A percentile compares a stretch with the other conserved stretches of the same genome.
phyloP scores from a whole-genome alignment of 805 yeast species.

The Kodamaea fukazawae region DNA sequence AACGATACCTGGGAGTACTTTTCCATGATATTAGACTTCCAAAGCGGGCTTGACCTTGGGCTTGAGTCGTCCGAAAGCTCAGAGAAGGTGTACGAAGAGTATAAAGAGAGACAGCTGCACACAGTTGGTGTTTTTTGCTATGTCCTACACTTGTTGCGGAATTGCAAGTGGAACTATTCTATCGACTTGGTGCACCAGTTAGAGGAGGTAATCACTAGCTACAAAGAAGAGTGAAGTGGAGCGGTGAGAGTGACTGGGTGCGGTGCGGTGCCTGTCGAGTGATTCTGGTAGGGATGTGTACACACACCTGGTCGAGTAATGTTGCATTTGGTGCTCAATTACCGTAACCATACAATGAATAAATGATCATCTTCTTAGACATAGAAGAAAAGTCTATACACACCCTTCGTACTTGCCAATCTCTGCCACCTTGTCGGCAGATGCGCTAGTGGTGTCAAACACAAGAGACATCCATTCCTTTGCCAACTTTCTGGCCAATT shows the following conservation, averaged over 20 bases:
- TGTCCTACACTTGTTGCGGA: constrained; percentile 10
- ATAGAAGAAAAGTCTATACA: no score
- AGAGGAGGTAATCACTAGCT: constrained; percentile 9
- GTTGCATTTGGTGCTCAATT: no score
- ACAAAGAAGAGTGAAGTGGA: neutral
- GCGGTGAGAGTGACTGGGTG: no score
- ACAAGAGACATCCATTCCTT: constrained; percentile 43
- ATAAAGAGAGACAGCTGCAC: constrained; percentile 8
- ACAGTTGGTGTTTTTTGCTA: constrained; percentile 10
- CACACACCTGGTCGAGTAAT: no score
- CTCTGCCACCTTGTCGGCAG: constrained; percentile 41
- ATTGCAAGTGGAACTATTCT: constrained; percentile 12
- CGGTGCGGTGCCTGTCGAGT: no score
- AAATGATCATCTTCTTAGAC: no score
- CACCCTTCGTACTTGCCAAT: constrained; percentile 24
- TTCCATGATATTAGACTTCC: constrained; percentile 16
- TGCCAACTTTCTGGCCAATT: constrained; percentile 42
- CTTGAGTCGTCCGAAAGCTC: no score
- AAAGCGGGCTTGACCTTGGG: neutral
- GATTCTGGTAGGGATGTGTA: no score
- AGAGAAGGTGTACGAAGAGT: constrained; percentile 3
- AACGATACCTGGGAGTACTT: constrained; percentile 16
- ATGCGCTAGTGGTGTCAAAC: constrained; percentile 38
- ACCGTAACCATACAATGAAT: no score
- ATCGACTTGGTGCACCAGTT: constrained; percentile 6